Percentiles rank a stretch among this genome's conserved stretches.
Evolutionary conservation across 768 basidiomycete genomes (phyloP).

Genomic region (Coprinopsis marcescibilis): DNA sequence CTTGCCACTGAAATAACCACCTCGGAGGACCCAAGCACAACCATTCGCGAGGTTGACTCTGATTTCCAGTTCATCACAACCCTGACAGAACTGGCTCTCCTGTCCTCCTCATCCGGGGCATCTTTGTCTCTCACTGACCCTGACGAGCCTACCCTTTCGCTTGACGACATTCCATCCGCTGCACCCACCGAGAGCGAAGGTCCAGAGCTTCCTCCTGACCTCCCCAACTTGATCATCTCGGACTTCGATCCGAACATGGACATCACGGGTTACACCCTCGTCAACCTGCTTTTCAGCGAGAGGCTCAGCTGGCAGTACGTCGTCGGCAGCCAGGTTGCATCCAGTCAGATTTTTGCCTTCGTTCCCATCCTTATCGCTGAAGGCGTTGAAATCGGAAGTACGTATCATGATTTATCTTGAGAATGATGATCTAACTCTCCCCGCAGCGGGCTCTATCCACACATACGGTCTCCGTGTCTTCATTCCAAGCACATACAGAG

Average conservation of each 20-base stretch:
- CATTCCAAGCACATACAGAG: conserved; percentile 51
- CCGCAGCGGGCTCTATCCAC: conserved; percentile 28
- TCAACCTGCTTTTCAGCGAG: conserved; percentile 60
- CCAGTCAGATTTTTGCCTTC: conserved; percentile 74
- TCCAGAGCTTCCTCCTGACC: conserved; percentile 49
- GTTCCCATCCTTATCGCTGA: conserved; percentile 42
- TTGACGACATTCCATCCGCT: conserved; percentile 14
- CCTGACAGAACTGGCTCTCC: conserved; percentile 36
- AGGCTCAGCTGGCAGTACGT: conserved; percentile 68
- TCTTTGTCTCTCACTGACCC: conserved; percentile 35
- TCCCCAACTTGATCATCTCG: conserved; percentile 50
- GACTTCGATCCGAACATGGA: conserved; percentile 21
- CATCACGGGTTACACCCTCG: conserved; percentile 37
- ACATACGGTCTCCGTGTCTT: conserved; percentile 63
- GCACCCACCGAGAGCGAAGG: conserved; percentile 23
- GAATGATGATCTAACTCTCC: conserved; percentile 8
- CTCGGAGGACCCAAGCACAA: conserved; percentile 7
- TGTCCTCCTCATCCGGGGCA: conserved; percentile 22
- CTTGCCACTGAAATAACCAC: neutral
- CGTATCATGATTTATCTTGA: conserved; percentile 11
- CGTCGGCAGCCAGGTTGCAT: conserved; percentile 45
- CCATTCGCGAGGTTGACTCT: conserved; percentile 23
- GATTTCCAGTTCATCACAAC: conserved; percentile 41
- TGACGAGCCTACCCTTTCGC: conserved; percentile 28
- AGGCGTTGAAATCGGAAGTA: conserved; percentile 28